A percentile compares a stretch with the other conserved stretches of the same genome.
These are phyloP conservation scores for Linum usitatissimum DNA, from an alignment of 345 rosid genomes.

Conservation along the genomic window DNA sequence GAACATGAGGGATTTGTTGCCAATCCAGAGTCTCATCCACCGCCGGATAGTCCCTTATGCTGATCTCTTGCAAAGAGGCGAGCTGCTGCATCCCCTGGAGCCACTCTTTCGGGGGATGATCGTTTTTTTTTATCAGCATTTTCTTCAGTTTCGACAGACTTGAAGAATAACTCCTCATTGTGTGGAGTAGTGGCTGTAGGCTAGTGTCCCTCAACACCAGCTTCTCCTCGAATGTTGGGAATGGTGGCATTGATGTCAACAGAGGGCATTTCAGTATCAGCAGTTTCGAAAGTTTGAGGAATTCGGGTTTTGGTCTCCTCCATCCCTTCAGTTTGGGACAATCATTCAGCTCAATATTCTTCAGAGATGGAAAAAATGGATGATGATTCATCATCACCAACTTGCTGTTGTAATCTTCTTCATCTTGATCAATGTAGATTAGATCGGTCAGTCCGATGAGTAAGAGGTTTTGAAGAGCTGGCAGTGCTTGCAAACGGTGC, in stretches of 20 bases:
- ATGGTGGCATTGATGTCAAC: neutral
- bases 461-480: neutral
- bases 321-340: neutral
- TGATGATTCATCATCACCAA: neutral
- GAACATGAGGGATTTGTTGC: too few relatives aligned
- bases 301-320: neutral
- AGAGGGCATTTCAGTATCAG: neutral
- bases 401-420: too few relatives aligned
- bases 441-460: neutral
- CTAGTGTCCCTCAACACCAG: neutral
- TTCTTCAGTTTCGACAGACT: too few relatives aligned
- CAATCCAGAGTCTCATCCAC: too few relatives aligned
- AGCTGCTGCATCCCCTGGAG: too few relatives aligned
- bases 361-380: neutral
- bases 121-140: too few relatives aligned
- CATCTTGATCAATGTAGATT: neutral
- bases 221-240: neutral
- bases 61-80: too few relatives aligned
- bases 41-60: too few relatives aligned
- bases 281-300: neutral
- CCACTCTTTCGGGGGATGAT: too few relatives aligned
- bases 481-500: neutral
- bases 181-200: neutral
- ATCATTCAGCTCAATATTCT: neutral
- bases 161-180: too few relatives aligned